Evolutionary conservation across 371 early-diverging fungal genomes (phyloP).

Genomic region (Mortierella sp.): DNA sequence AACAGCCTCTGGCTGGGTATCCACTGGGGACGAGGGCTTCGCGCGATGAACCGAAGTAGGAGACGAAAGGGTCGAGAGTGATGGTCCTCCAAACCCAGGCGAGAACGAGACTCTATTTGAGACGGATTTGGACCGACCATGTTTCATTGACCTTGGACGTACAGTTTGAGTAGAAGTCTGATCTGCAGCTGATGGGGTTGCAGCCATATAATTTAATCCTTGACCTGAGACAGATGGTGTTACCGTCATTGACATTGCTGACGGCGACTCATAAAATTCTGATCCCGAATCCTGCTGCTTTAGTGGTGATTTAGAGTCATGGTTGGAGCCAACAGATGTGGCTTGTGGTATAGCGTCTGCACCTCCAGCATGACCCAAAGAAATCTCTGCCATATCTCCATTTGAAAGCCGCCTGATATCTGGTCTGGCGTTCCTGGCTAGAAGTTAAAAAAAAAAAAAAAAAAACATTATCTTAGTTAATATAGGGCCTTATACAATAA

Average conservation of each 20-base stretch:
- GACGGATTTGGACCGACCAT: slow-evolving; percentile 54
- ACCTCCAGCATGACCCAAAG: slow-evolving; percentile 28
- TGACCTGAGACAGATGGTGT: slow-evolving; percentile 12
- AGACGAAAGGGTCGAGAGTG: slow-evolving; percentile 36
- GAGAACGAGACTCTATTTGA: slow-evolving; percentile 55
- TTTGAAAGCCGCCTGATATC: slow-evolving; percentile 48
- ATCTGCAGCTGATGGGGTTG: slow-evolving; percentile 7
- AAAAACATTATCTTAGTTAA: background rate
- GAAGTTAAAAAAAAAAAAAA: background rate
- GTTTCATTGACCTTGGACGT: slow-evolving; percentile 34
- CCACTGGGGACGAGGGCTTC: slow-evolving; percentile 19
- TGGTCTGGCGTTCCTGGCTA: slow-evolving; percentile 52
- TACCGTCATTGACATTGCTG: slow-evolving; percentile 9
- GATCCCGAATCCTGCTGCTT: background rate
- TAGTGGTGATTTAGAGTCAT: background rate
- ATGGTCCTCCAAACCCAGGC: slow-evolving; percentile 20
- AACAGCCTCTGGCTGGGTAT: background rate
- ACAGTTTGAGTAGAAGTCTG: slow-evolving; percentile 17
- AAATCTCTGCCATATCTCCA: slow-evolving; percentile 50
- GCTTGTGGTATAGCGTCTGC: background rate
- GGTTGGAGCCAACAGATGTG: background rate
- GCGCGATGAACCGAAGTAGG: slow-evolving; percentile 25
- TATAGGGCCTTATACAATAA: background rate
- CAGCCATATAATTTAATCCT: background rate
- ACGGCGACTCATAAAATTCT: slow-evolving; percentile 12